Conservation (phyloP, 2,329 filamentous ascomycete genomes). For the Phaeosphaeria sp. region DNA sequence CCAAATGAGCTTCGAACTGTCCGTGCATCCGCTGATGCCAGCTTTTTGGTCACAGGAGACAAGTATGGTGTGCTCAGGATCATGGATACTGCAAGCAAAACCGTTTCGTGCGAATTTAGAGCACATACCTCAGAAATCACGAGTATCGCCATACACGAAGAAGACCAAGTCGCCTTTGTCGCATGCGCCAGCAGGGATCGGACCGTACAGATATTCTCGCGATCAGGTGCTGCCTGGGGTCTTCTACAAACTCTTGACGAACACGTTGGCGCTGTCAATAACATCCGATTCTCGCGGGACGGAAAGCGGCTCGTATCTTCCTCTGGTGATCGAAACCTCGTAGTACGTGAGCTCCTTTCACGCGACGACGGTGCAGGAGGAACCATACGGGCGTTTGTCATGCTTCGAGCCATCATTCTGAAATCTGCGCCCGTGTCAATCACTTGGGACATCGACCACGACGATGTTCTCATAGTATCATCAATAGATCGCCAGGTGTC, state of each 20-base stretch:
- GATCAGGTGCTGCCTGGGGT: conserved; percentile 66
- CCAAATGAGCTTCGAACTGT: conserved; percentile 66
- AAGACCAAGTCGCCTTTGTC: conserved; percentile 69
- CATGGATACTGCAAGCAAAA: conserved; percentile 67
- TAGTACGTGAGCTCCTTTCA: conserved; percentile 78
- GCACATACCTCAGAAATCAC: conserved; percentile 88
- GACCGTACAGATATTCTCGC: conserved; percentile 87
- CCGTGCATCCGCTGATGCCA: conserved; percentile 66
- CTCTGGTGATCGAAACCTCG: conserved; percentile 81
- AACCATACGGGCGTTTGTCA: conserved; percentile 76
- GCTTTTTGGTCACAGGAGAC: conserved; percentile 81
- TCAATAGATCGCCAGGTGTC: conserved; percentile 68
- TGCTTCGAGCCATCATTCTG: conserved; percentile 77
- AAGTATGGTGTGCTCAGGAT: conserved; percentile 81
- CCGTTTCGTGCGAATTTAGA: conserved; percentile 74
- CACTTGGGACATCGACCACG: conserved; percentile 69
- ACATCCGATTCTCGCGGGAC: conserved; percentile 76
- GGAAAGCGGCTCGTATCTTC: conserved; percentile 79
- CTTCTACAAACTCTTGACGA: conserved; percentile 92
- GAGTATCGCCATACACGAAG: conserved; percentile 76
- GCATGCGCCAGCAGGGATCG: conserved; percentile 83
- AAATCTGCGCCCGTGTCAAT: conserved; percentile 90
- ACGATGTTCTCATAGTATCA: conserved; percentile 63
- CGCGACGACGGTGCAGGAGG: conserved; percentile 64
- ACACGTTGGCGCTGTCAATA: conserved; percentile 84